These are phyloP conservation scores for Aspergillus sp. DNA, from an alignment of 2,329 filamentous ascomycete species.

Conservation along the genomic window DNA sequence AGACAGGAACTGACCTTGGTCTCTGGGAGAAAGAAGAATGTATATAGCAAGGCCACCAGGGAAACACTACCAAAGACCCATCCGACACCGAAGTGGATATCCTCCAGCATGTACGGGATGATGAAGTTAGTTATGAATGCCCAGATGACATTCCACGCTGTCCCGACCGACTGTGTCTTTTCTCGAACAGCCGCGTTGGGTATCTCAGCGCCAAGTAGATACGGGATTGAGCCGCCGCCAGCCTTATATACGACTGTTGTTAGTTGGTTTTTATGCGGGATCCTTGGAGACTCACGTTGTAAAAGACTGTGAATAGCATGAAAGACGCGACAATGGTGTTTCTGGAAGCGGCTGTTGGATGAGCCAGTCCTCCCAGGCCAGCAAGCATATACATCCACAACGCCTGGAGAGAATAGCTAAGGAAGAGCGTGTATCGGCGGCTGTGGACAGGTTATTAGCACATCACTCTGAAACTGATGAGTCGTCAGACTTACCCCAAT, in stretches of 20 bases:
- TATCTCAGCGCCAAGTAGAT: not conserved
- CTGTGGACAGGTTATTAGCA: not conserved
- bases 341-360: not conserved
- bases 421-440: not conserved
- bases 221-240: not conserved
- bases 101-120: not conserved
- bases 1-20: not conserved
- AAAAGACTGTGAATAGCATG: not conserved
- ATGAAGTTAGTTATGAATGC: not conserved
- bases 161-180: not conserved
- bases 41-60: not conserved
- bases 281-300: not conserved
- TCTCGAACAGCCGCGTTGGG: not conserved
- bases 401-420: not conserved
- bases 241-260: not conserved
- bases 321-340: not conserved
- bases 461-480: too few species aligned
- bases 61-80: not conserved
- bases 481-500: not conserved
- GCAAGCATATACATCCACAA: not conserved
- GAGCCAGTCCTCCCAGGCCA: not conserved
- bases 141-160: not conserved
- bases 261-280: too few species aligned
- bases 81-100: not conserved
- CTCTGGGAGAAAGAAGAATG: not conserved